Evolutionary conservation across 768 basidiomycete genomes (phyloP), one percentile per base, ranked within the genome.

Genomic region (Paxillus ammoniavirescens): DNA sequence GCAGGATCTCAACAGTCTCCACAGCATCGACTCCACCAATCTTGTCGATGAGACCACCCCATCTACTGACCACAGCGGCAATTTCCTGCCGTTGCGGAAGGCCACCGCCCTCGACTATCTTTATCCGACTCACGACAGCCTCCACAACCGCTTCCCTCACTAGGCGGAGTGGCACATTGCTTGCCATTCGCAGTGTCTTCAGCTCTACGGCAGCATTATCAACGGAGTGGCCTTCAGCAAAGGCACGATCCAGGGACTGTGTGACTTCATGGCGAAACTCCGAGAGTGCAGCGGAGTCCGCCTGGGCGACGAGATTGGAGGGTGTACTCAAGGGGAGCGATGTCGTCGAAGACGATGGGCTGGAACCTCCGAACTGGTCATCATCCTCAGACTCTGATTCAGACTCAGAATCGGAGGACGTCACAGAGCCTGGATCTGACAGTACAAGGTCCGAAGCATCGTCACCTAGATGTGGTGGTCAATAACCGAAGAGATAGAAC

Each of bases 181-280:
- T 91, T 35, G 93, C 93, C 92, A 98, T 96, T 46, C 95, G 89
- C 42, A 99, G 81, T 42, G 96, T 97, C 74, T 96, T 93, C 55
- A 98, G 80, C 67, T 98, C 96, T 56, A 98, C 89, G 1, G 91
- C 80, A 1, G 94, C 93, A 68, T 97, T 93, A 61, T 96, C 93
- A 43, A 96, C 86, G 10, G 86, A 87, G 73, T 97, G 94, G 2
- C 82, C 87, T 71, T 99, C 96, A 8, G 85, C 79, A 69, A 96
- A 95, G 23, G 95, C 95, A 55, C 96, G 87, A 51, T 92, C 90
- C 47, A 99, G 81, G 17, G 93, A 93, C 56, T 87, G 86, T n/a
- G 73, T 73, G 49, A 89, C 91, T 65, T 94, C 93, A 30, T 73
- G 75, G 41, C 70, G 77, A 73, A 95, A 96, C 64, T 95, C 92